phyloP scores from a whole-genome alignment of 176 grass and related monocot genomes.

The Phyllostachys edulis region DNA sequence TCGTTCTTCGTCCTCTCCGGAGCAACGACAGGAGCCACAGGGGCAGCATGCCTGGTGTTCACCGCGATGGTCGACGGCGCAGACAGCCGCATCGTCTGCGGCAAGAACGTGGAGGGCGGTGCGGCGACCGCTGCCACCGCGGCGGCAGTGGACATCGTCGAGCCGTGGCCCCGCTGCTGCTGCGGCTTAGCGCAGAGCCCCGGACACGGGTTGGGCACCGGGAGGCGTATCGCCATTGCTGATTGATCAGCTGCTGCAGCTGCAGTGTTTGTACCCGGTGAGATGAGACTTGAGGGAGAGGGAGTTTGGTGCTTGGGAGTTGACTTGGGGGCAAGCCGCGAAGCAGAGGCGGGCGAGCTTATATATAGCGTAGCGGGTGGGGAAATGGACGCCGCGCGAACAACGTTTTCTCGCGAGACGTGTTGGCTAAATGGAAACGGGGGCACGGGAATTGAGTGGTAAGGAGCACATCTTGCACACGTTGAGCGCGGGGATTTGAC shows the following conservation, averaged over 20 bases:
- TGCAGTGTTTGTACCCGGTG: no score
- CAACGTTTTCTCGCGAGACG: slow-evolving; percentile 32
- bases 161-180: not conserved
- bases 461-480: slow-evolving; percentile 27
- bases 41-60: not conserved
- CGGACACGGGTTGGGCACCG: not conserved
- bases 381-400: slow-evolving; percentile 8
- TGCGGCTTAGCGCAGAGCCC: not conserved
- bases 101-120: not conserved
- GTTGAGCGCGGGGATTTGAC: slow-evolving; percentile 45
- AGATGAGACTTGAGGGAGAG: not conserved
- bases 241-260: not conserved
- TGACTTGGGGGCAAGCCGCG: not conserved
- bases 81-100: not conserved
- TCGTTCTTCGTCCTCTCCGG: not conserved
- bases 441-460: not conserved
- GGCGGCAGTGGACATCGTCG: not conserved
- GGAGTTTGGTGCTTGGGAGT: not conserved
- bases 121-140: not conserved
- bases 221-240: slow-evolving; percentile 12
- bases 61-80: not conserved
- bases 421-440: slow-evolving; percentile 33
- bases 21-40: not conserved
- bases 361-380: not conserved
- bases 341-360: not conserved